A percentile compares a stretch with the other conserved stretches of the same genome.
Evolutionary conservation across 495 filamentous ascomycete genomes (phyloP).

Genomic region (Talaromyces wortmannii): DNA sequence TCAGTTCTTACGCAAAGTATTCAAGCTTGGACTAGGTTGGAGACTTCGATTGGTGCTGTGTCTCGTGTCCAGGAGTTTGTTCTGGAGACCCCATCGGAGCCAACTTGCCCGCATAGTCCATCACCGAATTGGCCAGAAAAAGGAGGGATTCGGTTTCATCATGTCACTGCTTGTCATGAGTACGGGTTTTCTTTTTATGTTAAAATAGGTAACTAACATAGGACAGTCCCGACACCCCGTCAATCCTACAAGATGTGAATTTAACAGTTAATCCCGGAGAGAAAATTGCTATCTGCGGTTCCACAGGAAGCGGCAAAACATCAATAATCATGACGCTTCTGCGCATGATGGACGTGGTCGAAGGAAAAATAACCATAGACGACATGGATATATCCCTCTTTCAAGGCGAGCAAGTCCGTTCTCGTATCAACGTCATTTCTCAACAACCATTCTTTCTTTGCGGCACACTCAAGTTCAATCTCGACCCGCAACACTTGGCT

Average conservation of each 20-base stretch:
- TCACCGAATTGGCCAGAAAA: slow-evolving; percentile 36
- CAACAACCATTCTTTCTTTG: slow-evolving; percentile 9
- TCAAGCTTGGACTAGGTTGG: slow-evolving; percentile 12
- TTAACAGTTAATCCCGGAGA: slow-evolving; percentile 45
- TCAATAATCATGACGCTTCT: slow-evolving; percentile 18
- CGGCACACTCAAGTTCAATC: slow-evolving; percentile 6
- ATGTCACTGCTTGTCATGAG: slow-evolving; percentile 31
- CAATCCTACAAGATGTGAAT: slow-evolving; percentile 41
- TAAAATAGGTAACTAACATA: background rate
- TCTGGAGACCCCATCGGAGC: slow-evolving; percentile 8
- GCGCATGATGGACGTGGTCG: slow-evolving; percentile 18
- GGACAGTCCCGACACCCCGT: slow-evolving; percentile 1
- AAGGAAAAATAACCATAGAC: slow-evolving; percentile 8
- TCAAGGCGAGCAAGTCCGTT: background rate
- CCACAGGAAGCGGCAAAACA: slow-evolving; percentile 31
- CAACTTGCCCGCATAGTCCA: background rate
- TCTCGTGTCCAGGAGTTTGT: slow-evolving; percentile 14
- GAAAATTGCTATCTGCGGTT: slow-evolving; percentile 47
- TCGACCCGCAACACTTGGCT: slow-evolving; percentile 4
- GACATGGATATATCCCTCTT: background rate
- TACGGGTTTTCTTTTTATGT: slow-evolving; percentile 8
- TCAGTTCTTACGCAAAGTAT: slow-evolving; percentile 5
- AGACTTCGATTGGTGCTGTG: slow-evolving; percentile 20
- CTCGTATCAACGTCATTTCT: slow-evolving; percentile 5
- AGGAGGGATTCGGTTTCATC: slow-evolving; percentile 45